A percentile compares a stretch with the other conserved stretches of the same genome.
Evolutionary conservation across 495 filamentous ascomycete species (phyloP).

Genomic region (Echria macrotheca): DNA sequence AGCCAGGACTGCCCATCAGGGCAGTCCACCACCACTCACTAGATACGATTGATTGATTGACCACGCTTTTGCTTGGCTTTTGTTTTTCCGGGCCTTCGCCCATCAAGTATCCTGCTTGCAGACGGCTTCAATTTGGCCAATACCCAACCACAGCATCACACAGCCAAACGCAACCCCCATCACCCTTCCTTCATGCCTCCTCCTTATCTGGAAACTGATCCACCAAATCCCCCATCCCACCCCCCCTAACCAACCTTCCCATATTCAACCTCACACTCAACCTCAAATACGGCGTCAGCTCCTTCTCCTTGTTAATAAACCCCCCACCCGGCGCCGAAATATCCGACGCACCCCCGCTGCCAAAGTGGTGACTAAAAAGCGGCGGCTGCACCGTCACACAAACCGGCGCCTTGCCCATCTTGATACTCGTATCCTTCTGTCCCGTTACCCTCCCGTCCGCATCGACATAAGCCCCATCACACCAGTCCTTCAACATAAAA

Average conservation of each 20-base stretch:
- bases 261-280: conserved; percentile 41
- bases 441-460: background rate
- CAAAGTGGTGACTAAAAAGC: conserved; percentile 42
- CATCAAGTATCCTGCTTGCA: too few species aligned
- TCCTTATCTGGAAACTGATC: conserved; percentile 32
- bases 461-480: conserved; percentile 26
- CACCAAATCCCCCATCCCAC: conserved; percentile 14
- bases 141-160: too few species aligned
- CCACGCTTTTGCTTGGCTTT: too few species aligned
- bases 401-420: conserved; percentile 15
- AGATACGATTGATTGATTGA: too few species aligned
- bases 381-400: conserved; percentile 45
- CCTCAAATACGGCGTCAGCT: conserved; percentile 42
- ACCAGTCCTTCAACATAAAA: conserved; percentile 43
- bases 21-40: too few species aligned
- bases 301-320: conserved; percentile 33
- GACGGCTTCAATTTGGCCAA: too few species aligned
- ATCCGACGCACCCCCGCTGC: conserved; percentile 33
- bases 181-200: too few species aligned
- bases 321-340: conserved; percentile 42
- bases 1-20: too few species aligned
- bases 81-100: too few species aligned
- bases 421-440: background rate
- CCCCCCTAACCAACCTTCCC: conserved; percentile 29
- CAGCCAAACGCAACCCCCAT: too few species aligned